phyloP scores from a whole-genome alignment of 768 basidiomycete genomes.

The Mycena filopes region DNA sequence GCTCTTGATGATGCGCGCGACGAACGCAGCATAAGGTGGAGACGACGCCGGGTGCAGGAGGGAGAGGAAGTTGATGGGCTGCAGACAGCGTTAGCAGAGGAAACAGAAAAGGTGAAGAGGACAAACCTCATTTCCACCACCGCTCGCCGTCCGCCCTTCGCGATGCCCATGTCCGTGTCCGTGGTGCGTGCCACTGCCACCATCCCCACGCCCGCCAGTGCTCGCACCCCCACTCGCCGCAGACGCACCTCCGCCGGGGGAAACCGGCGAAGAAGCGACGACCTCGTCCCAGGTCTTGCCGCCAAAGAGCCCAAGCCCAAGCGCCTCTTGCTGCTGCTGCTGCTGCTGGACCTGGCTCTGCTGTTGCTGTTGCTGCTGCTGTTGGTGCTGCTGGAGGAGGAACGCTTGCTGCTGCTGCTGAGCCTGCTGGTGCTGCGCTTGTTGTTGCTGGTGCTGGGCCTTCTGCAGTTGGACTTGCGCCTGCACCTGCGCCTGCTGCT shows the following conservation, averaged over 20 bases:
- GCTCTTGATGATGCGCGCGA: constrained; percentile 86
- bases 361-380: constrained; percentile 12
- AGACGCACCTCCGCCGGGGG: background rate
- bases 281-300: constrained; percentile 5
- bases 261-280: no score
- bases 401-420: constrained; percentile 3
- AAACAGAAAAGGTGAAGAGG: background rate
- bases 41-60: constrained; percentile 87
- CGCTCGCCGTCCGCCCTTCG: constrained; percentile 41
- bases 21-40: constrained; percentile 85
- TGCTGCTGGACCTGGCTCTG: constrained; percentile 2
- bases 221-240: constrained; percentile 4
- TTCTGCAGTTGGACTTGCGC: background rate
- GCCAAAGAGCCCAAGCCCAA: constrained; percentile 14
- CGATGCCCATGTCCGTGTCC: constrained; percentile 8
- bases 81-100: background rate
- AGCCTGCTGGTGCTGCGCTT: constrained; percentile 1
- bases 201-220: background rate
- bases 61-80: constrained; percentile 93
- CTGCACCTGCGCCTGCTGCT: constrained; percentile 25
- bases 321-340: constrained; percentile 13
- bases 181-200: background rate
- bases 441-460: constrained; percentile 12
- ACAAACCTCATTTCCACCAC: constrained; percentile 61
- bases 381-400: constrained; percentile 8